These are phyloP conservation scores for Gigaspora rosea DNA, from an alignment of 192 early-diverging fungal genomes.

Conservation along the genomic window DNA sequence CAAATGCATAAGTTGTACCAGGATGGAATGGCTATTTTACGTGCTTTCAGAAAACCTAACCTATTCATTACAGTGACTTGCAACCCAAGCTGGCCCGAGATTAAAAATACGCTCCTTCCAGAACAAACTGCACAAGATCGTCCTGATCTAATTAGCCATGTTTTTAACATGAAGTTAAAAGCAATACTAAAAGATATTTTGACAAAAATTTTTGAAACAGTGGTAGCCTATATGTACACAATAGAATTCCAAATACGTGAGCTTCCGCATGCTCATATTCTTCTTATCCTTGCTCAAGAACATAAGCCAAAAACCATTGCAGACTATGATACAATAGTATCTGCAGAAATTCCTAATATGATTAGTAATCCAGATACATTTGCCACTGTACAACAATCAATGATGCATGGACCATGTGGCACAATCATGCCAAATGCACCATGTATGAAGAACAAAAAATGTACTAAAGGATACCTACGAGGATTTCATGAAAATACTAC, in stretches of 20 bases:
- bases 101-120: conserved; percentile 18
- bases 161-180: conserved; percentile 34
- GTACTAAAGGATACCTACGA: conserved; percentile 35
- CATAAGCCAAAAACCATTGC: conserved; percentile 29
- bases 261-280: conserved; percentile 43
- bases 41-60: conserved; percentile 36
- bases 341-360: conserved; percentile 37
- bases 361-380: conserved; percentile 2
- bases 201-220: conserved; percentile 35
- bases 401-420: conserved; percentile 43
- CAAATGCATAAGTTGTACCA: conserved; percentile 17
- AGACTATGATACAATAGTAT: conserved; percentile 34
- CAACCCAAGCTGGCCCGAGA: conserved; percentile 34
- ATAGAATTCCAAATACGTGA: conserved; percentile 45
- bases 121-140: conserved; percentile 26
- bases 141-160: conserved; percentile 32
- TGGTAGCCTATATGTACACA: conserved; percentile 32
- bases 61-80: conserved; percentile 46
- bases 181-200: conserved; percentile 22
- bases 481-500: conserved; percentile 17
- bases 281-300: conserved; percentile 31
- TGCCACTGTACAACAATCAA: conserved; percentile 25
- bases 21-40: conserved; percentile 35
- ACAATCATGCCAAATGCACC: conserved; percentile 11
- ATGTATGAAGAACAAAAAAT: conserved; percentile 34